Conservation (phyloP, 2,329 filamentous ascomycete genomes). For the Penicillium sp. region DNA sequence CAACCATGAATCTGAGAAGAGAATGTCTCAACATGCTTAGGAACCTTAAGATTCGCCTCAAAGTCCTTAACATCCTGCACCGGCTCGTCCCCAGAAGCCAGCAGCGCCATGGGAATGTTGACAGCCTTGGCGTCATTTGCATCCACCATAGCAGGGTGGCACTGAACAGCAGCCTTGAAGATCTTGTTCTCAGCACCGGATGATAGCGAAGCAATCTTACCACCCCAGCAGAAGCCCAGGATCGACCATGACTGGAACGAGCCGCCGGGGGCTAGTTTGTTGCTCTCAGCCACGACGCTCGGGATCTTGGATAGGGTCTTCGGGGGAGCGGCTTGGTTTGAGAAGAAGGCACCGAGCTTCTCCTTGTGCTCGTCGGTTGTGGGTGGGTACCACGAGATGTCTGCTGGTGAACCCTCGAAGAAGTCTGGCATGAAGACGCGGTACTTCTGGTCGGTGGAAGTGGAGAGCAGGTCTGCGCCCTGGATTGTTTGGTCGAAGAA, state of each 20-base stretch:
- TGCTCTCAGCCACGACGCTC: slow-evolving; percentile 56
- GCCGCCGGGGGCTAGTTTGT: slow-evolving; percentile 44
- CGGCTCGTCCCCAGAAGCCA: slow-evolving; percentile 60
- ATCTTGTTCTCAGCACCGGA: slow-evolving; percentile 49
- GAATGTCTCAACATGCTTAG: slow-evolving; percentile 48
- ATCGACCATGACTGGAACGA: slow-evolving; percentile 59
- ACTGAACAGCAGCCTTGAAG: slow-evolving; percentile 60
- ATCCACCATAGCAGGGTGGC: slow-evolving; percentile 63
- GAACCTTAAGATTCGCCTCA: slow-evolving; percentile 38
- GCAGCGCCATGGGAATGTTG: slow-evolving; percentile 58
- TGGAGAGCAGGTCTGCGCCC: slow-evolving; percentile 63
- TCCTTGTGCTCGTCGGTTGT: slow-evolving; percentile 61
- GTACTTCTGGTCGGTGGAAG: slow-evolving; percentile 66
- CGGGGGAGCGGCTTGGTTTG: slow-evolving; percentile 58
- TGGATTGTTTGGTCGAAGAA: slow-evolving; percentile 65
- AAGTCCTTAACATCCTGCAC: slow-evolving; percentile 49
- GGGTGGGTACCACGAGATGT: slow-evolving; percentile 62
- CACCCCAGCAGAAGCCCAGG: slow-evolving; percentile 63
- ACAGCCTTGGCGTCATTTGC: slow-evolving; percentile 57
- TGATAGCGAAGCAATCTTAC: slow-evolving; percentile 59
- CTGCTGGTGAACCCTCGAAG: slow-evolving; percentile 74
- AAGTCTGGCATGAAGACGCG: slow-evolving; percentile 90
- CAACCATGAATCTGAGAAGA: slow-evolving; percentile 47
- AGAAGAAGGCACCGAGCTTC: slow-evolving; percentile 62
- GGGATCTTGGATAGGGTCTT: slow-evolving; percentile 58